Conservation (phyloP, 768 basidiomycete species). For the Scleroderma citrinum region DNA sequence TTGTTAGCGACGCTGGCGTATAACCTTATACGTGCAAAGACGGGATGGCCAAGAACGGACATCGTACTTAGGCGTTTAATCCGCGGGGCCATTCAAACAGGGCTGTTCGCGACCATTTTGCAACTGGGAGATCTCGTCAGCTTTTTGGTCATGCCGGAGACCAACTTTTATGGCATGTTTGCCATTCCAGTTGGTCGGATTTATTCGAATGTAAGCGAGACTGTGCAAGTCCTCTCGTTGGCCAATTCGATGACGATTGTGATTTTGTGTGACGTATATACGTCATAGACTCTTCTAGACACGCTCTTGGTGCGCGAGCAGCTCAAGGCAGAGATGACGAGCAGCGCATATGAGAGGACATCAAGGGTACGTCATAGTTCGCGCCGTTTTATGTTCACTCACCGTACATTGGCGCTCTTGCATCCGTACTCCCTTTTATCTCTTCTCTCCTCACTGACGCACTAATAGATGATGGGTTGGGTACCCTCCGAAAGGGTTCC, state of each 20-base stretch:
- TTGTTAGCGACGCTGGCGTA: conserved; percentile 16
- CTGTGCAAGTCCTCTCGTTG: too few relatives aligned
- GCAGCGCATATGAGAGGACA: not conserved
- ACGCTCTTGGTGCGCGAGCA: conserved; percentile 37
- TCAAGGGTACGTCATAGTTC: not conserved
- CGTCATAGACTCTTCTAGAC: conserved; percentile 36
- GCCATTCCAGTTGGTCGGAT: conserved; percentile 34
- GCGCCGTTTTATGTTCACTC: not conserved
- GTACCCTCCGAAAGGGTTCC: not conserved
- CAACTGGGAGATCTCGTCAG: conserved; percentile 43
- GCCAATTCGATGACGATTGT: too few relatives aligned
- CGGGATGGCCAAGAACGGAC: conserved; percentile 45
- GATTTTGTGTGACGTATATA: not conserved
- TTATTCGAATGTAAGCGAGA: conserved; percentile 36
- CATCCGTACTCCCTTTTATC: too few relatives aligned
- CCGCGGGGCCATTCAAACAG: conserved; percentile 48
- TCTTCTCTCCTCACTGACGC: too few relatives aligned
- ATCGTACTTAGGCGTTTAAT: conserved; percentile 47
- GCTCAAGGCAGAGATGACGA: conserved; percentile 22
- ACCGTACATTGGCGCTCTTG: too few relatives aligned
- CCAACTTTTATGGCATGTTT: conserved; percentile 32
- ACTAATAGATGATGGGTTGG: not conserved
- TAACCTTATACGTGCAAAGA: conserved; percentile 35
- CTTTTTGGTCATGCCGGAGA: conserved; percentile 21
- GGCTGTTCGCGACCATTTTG: conserved; percentile 43